A percentile compares a stretch with the other conserved stretches of the same genome.
Conservation (phyloP, 495 filamentous ascomycete species). For the Hyaloscypha variabilis region DNA sequence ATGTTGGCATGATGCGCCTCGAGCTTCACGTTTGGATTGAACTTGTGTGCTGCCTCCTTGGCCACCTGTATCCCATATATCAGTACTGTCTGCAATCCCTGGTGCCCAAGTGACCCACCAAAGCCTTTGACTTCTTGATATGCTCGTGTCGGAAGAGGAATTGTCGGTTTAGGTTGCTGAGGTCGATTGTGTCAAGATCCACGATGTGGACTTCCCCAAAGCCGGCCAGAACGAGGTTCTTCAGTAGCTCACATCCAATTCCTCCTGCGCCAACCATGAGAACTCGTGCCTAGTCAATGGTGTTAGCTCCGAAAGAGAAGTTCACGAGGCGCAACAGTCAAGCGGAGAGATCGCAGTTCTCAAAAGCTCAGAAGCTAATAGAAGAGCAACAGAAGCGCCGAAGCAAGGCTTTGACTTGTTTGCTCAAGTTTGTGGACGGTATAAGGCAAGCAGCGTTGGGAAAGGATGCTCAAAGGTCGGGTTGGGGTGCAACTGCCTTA, state of each 20-base stretch:
- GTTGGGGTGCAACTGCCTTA: conserved; percentile 35
- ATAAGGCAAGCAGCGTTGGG: neutral
- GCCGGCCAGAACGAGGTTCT: conserved; percentile 91
- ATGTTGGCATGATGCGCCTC: conserved; percentile 94
- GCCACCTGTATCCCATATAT: conserved; percentile 67
- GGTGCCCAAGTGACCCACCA: conserved; percentile 60
- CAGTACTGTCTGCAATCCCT: conserved; percentile 26
- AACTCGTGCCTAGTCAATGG: conserved; percentile 69
- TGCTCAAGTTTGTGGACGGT: neutral
- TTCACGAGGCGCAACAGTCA: conserved; percentile 9
- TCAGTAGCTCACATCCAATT: conserved; percentile 96
- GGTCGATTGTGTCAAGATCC: conserved; percentile 96
- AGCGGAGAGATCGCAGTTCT: neutral
- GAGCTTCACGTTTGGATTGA: conserved; percentile 88
- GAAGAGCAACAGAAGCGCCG: neutral
- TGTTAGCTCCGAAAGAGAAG: conserved; percentile 22
- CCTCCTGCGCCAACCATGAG: conserved; percentile 96
- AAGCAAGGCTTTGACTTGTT: neutral
- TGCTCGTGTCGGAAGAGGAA: conserved; percentile 97
- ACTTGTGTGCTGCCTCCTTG: conserved; percentile 87
- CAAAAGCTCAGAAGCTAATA: neutral
- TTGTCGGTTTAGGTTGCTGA: conserved; percentile 97
- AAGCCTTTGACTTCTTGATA: conserved; percentile 95
- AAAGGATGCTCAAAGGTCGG: neutral
- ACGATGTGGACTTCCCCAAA: conserved; percentile 96